phyloP scores from a whole-genome alignment of 805 yeast genomes.

The Grigorovia transvaalensis region DNA sequence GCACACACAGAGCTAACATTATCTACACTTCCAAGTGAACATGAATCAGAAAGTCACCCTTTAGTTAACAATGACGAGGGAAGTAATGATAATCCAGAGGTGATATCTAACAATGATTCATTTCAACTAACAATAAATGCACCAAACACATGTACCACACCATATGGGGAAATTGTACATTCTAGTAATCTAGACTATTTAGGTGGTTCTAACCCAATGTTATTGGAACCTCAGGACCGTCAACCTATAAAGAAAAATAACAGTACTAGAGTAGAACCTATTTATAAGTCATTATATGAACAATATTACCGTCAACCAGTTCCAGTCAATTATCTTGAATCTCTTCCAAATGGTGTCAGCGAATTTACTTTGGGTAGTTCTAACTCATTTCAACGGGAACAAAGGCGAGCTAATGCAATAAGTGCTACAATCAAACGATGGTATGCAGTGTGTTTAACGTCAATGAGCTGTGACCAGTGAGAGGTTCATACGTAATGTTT shows the following conservation, averaged over 20 bases:
- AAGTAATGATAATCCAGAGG: no score
- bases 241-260: neutral
- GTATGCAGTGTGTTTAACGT: neutral
- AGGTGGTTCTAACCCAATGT: neutral
- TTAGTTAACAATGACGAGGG: no score
- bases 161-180: neutral
- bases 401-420: neutral
- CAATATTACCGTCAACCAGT: slow-evolving; percentile 6
- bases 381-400: neutral
- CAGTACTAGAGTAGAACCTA: neutral
- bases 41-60: no score
- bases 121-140: neutral
- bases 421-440: neutral
- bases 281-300: neutral
- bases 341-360: neutral
- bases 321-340: slow-evolving; percentile 6
- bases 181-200: neutral
- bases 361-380: neutral
- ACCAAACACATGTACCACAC: neutral
- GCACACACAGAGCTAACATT: neutral
- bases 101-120: neutral
- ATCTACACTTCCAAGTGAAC: no score
- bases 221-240: neutral
- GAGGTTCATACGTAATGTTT: no score
- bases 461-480: neutral